phyloP scores from a whole-genome alignment of 164 flowering plant genomes.

The Umbilicus rupestris region DNA sequence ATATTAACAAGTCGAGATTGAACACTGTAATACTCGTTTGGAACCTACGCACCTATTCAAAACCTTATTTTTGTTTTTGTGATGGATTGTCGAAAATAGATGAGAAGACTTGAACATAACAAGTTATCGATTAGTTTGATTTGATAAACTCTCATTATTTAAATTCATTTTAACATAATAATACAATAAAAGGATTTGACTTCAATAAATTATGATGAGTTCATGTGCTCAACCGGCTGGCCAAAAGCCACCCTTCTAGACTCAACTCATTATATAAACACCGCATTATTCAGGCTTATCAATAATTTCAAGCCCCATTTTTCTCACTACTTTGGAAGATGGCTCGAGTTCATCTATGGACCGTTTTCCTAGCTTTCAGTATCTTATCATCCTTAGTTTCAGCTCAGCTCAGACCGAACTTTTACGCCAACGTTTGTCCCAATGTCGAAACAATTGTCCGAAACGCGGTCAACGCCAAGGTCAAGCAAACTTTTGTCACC shows the following conservation, averaged over 20 bases:
- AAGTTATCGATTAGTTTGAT: not conserved
- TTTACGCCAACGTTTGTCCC: constrained; percentile 26
- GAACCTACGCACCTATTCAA: no score
- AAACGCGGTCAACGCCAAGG: constrained; percentile 38
- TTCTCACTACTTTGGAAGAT: not conserved
- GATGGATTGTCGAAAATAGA: not conserved
- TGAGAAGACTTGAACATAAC: not conserved
- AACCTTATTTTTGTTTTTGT: no score
- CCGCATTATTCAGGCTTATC: not conserved
- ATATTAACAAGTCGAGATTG: no score
- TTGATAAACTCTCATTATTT: not conserved
- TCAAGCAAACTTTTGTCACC: constrained; percentile 43
- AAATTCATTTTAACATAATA: no score
- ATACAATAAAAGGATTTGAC: no score
- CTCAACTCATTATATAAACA: not conserved
- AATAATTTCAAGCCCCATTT: not conserved
- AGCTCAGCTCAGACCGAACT: not conserved
- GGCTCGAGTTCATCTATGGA: not conserved
- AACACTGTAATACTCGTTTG: no score
- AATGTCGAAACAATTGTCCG: constrained; percentile 47
- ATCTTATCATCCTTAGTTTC: not conserved
- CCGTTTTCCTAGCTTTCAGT: not conserved
- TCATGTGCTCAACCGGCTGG: not conserved
- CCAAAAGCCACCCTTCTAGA: not conserved
- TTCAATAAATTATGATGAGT: not conserved